Evolutionary conservation across 2,329 filamentous ascomycete species (phyloP).

Genomic region (Colletotrichum orbiculare): DNA sequence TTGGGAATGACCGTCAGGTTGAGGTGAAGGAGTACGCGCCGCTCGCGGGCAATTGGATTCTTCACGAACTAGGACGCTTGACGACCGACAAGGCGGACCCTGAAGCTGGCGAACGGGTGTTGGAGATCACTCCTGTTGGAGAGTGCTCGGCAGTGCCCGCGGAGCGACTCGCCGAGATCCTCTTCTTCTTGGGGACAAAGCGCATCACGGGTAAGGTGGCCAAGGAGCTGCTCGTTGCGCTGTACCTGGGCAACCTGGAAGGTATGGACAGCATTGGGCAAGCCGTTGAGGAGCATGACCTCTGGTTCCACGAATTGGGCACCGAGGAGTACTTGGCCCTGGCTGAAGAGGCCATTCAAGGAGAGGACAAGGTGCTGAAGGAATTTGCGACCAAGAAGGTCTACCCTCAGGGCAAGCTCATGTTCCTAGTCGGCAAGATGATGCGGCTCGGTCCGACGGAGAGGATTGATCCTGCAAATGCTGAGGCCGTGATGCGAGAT

Average conservation of each 20-base stretch:
- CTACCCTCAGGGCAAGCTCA: conserved; percentile 68
- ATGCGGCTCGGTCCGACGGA: conserved; percentile 64
- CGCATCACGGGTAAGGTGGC: conserved; percentile 67
- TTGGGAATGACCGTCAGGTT: conserved; percentile 33
- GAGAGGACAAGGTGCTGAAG: conserved; percentile 58
- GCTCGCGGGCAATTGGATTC: conserved; percentile 73
- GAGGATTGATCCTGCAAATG: conserved; percentile 63
- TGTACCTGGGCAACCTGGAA: conserved; percentile 60
- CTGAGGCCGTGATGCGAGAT: conserved; percentile 57
- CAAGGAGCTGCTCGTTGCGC: conserved; percentile 66
- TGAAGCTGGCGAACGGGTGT: conserved; percentile 27
- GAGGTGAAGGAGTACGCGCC: conserved; percentile 53
- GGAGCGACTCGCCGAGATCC: conserved; percentile 60
- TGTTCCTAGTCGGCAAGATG: conserved; percentile 71
- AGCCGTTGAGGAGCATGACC: conserved; percentile 56
- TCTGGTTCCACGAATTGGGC: conserved; percentile 67
- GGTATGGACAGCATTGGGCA: conserved; percentile 51
- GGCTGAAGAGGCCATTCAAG: conserved; percentile 55
- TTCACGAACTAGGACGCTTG: conserved; percentile 80
- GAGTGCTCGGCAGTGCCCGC: conserved; percentile 59
- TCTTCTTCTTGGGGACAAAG: conserved; percentile 58
- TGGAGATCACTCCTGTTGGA: conserved; percentile 58
- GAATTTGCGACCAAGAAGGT: conserved; percentile 57
- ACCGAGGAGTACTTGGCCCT: conserved; percentile 60
- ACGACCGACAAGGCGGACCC: conserved; percentile 60